Conservation (phyloP, 208 protist genomes). For the Crithidia fasciculata region DNA sequence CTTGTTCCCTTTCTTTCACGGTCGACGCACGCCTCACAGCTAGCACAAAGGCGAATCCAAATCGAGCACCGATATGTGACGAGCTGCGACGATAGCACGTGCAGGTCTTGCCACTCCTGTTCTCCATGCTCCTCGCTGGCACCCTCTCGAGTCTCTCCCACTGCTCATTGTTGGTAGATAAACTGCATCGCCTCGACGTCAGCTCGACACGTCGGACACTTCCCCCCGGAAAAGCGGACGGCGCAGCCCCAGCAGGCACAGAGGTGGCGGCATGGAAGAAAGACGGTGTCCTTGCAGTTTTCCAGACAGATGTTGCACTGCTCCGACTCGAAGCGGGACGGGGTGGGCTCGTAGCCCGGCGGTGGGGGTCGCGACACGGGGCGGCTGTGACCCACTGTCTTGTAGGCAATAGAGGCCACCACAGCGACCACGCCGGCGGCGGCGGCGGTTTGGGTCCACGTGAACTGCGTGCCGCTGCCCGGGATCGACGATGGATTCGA, state of each 20-base stretch:
- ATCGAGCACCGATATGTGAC: too few species aligned
- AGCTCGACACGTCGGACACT: slow-evolving; percentile 60
- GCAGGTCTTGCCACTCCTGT: neutral
- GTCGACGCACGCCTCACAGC: too few species aligned
- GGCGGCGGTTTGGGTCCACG: slow-evolving; percentile 15
- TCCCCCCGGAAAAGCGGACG: slow-evolving; percentile 14
- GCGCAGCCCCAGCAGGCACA: slow-evolving; percentile 77
- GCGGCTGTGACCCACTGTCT: slow-evolving; percentile 8
- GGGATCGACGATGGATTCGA: slow-evolving; percentile 42
- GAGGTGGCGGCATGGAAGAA: slow-evolving; percentile 72
- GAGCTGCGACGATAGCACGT: too few species aligned
- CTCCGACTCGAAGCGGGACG: slow-evolving; percentile 54
- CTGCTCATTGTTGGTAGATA: slow-evolving; percentile 48
- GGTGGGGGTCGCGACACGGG: slow-evolving; percentile 40
- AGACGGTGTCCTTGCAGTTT: slow-evolving; percentile 72
- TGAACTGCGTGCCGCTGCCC: slow-evolving; percentile 1
- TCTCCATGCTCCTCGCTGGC: neutral
- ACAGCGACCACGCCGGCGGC: slow-evolving; percentile 28
- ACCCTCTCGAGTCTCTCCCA: neutral
- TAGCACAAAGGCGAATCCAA: too few species aligned
- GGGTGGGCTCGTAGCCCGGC: slow-evolving; percentile 49
- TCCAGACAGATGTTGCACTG: slow-evolving; percentile 74
- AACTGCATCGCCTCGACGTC: slow-evolving; percentile 56
- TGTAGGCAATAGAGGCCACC: slow-evolving; percentile 38
- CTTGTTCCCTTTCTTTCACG: neutral